Conservation (phyloP, 192 early-diverging fungal species). For the Backusella luteola region DNA sequence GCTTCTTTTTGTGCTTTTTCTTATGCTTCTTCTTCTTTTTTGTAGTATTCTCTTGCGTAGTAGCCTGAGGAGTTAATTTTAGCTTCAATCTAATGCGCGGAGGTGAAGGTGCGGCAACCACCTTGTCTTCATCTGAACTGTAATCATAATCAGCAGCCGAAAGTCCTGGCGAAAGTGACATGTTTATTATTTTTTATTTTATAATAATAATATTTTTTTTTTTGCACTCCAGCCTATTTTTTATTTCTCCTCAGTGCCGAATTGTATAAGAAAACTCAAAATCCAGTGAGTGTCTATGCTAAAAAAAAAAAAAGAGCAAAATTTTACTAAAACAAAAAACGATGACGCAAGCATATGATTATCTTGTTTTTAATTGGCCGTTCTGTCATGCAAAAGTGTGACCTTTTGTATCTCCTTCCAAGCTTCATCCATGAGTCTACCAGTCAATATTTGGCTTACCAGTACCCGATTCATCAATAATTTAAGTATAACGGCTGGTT, state of each 20-base stretch:
- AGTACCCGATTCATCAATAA: too few species aligned
- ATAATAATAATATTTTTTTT: conserved; percentile 1
- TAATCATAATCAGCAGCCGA: conserved; percentile 25
- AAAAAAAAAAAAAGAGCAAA: conserved; percentile 8
- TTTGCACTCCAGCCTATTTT: conserved; percentile 4
- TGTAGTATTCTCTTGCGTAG: conserved; percentile 10
- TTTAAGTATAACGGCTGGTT: too few species aligned
- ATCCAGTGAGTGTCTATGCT: neutral
- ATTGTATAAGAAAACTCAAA: neutral
- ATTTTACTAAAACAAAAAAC: neutral
- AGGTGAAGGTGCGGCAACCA: neutral
- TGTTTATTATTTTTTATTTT: neutral
- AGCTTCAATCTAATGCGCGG: conserved; percentile 29
- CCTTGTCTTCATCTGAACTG: conserved; percentile 20
- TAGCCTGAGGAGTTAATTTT: conserved; percentile 17
- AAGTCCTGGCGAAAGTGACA: conserved; percentile 16
- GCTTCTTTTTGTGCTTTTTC: conserved; percentile 26
- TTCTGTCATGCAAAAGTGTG: neutral
- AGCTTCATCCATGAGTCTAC: too few species aligned
- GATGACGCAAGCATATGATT: neutral
- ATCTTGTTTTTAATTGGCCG: too few species aligned
- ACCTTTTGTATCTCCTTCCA: too few species aligned
- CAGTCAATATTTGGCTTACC: too few species aligned
- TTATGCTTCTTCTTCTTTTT: conserved; percentile 28
- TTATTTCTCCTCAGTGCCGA: conserved; percentile 1